Evolutionary conservation across 768 basidiomycete genomes (phyloP), one percentile per base, ranked within the genome.

Genomic region (Amanita inopinata): DNA sequence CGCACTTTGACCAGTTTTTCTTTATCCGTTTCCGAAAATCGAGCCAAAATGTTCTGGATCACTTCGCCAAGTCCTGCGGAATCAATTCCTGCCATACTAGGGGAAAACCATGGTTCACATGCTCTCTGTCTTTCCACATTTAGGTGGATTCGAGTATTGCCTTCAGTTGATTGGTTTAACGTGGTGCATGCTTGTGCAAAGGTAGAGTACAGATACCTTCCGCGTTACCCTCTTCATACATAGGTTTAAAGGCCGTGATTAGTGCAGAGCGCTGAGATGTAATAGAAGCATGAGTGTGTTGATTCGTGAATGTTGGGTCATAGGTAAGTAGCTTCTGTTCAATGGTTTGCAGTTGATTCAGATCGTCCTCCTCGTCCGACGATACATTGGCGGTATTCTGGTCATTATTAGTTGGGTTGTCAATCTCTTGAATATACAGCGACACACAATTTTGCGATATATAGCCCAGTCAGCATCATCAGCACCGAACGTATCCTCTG

Each of bases 381-480:
- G 92, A 85, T 8, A 65, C 70, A 0, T 75, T 72, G 3, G 78
- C 70, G 3, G 71, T 76, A 55, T 87, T 87, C 85, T 88, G 11
- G 1, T 17, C 5, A 27, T 23, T 4, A 20, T 10, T 20, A 18
- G 17, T 24, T 10, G 11, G 38, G 2, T 19, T 2, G 24, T 17
- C 19, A 8, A 7, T 24, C 23, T 15, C 10, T 6, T 24, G 33
- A 36, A 32, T 2, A 22, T 20, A 5, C 2, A 7, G 17, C 14
- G 59, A 28, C 76, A 49, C 56, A 93, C 93, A 46, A 99, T 92
- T 63, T 97, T 92, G 50, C 94, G 87, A 57, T 98, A 98, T 46
- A 98, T 91, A 0, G 83, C 83, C 93, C 94, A 98, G 56, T 98
- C 94, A 5, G 85, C 91, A 55, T 98, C 93, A 50, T 94, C 83